Conservation (phyloP, 2,329 filamentous ascomycete species). For the Phialemonium atrogriseum region DNA sequence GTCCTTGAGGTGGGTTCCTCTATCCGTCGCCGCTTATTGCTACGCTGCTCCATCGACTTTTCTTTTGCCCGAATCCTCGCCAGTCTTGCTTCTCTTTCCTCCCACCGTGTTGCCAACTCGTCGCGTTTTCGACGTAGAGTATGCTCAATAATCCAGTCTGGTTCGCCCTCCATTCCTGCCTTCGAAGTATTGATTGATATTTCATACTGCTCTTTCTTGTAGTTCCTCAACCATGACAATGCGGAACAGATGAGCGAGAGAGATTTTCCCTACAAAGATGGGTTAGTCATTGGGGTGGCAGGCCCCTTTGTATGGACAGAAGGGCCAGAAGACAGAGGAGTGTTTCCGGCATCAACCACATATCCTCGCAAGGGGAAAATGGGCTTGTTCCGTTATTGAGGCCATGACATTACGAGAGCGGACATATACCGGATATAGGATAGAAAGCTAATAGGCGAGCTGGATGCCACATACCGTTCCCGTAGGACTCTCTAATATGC, state of each 20-base stretch:
- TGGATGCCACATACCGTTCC: slow-evolving; percentile 46
- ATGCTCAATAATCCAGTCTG: slow-evolving; percentile 77
- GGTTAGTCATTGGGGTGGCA: too few species aligned
- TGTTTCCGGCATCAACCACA: too few species aligned
- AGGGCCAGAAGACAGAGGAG: too few species aligned
- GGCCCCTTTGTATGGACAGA: too few species aligned
- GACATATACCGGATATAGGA: too few species aligned
- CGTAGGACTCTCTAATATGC: slow-evolving; percentile 89
- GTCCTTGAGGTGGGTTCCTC: not conserved
- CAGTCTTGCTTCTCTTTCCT: slow-evolving; percentile 67
- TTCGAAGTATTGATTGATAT: slow-evolving; percentile 37
- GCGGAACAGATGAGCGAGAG: slow-evolving; percentile 84
- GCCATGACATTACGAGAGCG: too few species aligned
- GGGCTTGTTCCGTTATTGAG: too few species aligned
- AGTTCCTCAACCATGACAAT: slow-evolving; percentile 81
- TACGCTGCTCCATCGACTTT: slow-evolving; percentile 44
- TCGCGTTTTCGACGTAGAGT: slow-evolving; percentile 60
- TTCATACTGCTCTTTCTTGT: slow-evolving; percentile 57
- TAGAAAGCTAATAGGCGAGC: too few species aligned
- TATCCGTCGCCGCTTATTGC: slow-evolving; percentile 12
- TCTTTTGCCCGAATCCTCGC: slow-evolving; percentile 56
- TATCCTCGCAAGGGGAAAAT: too few species aligned
- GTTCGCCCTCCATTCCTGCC: slow-evolving; percentile 54
- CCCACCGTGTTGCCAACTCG: slow-evolving; percentile 56
- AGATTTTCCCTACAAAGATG: slow-evolving; percentile 62